Percentiles rank a stretch among this genome's conserved stretches.
Conservation (phyloP, 768 basidiomycete genomes). For the Leccinellum luteum region DNA sequence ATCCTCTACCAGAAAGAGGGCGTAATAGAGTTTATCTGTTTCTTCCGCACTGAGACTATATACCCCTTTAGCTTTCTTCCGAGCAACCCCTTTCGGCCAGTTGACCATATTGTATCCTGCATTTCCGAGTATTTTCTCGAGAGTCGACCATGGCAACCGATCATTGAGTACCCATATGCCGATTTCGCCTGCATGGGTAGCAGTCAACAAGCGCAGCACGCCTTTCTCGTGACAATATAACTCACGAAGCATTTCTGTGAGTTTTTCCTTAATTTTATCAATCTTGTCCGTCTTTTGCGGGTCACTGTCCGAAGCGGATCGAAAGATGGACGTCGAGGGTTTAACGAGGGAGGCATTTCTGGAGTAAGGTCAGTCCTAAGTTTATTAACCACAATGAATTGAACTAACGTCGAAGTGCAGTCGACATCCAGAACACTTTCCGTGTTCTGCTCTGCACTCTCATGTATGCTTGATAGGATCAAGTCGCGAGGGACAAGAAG, state of each 20-base stretch:
- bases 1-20: background rate
- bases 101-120: background rate
- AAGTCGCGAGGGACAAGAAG: background rate
- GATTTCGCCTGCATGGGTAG: background rate
- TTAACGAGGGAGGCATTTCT: no score
- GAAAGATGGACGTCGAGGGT: no score
- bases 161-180: background rate
- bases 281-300: background rate
- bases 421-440: background rate
- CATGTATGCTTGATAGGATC: background rate
- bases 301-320: no score
- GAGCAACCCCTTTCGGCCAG: background rate
- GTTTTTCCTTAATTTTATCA: background rate
- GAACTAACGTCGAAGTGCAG: background rate
- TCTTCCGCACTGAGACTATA: background rate
- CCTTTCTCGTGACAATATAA: background rate
- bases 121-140: background rate
- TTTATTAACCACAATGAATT: background rate
- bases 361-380: no score
- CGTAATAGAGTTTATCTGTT: background rate
- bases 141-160: background rate
- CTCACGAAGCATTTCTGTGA: slow-evolving; percentile 11
- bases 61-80: background rate
- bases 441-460: background rate
- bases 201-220: no score